Base-by-base conservation (phyloP, 352 stramenopile species). In the Phytophthora citrophthora region DNA sequence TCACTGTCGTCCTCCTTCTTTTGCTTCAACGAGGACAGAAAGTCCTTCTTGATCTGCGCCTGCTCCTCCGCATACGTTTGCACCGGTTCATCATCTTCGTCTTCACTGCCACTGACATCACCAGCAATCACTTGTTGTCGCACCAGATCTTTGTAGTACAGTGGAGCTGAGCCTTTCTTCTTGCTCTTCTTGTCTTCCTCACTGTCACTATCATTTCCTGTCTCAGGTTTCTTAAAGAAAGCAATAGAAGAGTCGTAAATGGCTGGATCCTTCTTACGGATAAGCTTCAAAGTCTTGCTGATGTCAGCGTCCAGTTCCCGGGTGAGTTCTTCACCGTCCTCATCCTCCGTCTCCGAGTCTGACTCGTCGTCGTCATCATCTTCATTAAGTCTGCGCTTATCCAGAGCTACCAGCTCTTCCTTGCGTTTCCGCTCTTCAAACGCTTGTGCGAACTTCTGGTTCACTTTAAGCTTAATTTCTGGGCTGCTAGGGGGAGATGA, bases 121-220 rank as follows among this genome's bases (percentile, higher is more conserved):
- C 88, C 89, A 0, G 83, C 91, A 16, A 99, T 90, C 45, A 97
- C 94, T 69, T 99, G 92, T 55, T 98, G 93, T 11, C 97, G 85
- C 39, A 98, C 81, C 27, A 99, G 77, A 81, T 99, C 97, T 66
- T 98, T 99, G 81, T 96, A 96, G 56, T 96, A 94, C 51, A 94
- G 55, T 26, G 88, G 88, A 18, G 71, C 68, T 7, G 56, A 60
- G 4, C 61, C 55, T 31, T 79, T 87, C 44, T 77, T 65, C 58
- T 74, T 73, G 53, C 61, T 73, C 48, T 63, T 72, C 50, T 72
- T 72, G 31, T 64, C 55, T 1, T 64, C 54, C 4, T 67, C 68
- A 3, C 73, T 70, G 2, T 71, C 64, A 16, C 50, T 51, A 8
- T 69, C 72, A 13, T 61, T 41, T 0, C 74, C 65, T 27, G 26